Percentiles rank a stretch among this genome's conserved stretches.
Evolutionary conservation across 2,329 filamentous ascomycete species (phyloP).

Genomic region (Colletotrichum melonis): DNA sequence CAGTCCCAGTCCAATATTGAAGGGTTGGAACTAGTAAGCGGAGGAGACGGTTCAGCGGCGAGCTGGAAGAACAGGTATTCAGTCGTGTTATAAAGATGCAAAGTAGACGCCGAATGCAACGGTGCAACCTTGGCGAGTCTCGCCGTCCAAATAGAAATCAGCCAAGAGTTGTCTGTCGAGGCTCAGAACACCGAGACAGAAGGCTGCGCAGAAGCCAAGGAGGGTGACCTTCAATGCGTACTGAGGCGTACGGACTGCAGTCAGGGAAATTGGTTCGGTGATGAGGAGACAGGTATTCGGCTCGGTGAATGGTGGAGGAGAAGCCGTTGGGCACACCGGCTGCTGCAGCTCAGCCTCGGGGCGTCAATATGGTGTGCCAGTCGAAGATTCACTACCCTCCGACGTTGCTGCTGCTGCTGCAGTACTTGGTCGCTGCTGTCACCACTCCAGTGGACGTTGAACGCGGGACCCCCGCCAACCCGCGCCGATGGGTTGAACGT

Average conservation of each 20-base stretch:
- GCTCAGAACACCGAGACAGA: not conserved
- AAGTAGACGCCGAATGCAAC: not conserved
- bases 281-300: not conserved
- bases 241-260: not conserved
- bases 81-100: not conserved
- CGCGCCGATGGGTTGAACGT: slow-evolving; percentile 20
- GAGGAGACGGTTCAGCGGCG: not conserved
- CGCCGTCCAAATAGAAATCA: not conserved
- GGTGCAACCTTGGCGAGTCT: not conserved
- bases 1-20: not conserved
- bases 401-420: slow-evolving; percentile 4
- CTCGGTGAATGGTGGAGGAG: not conserved
- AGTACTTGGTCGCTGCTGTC: not conserved
- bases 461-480: slow-evolving; percentile 15
- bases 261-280: not conserved
- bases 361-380: slow-evolving; percentile 5
- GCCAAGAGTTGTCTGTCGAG: not conserved
- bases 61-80: not conserved
- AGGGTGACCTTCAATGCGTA: not conserved
- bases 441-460: not conserved
- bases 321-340: slow-evolving; percentile 2
- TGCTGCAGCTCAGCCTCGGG: slow-evolving; percentile 11
- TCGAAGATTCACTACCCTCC: not conserved
- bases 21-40: not conserved
- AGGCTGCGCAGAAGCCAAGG: not conserved